Percentiles rank a stretch among this genome's conserved stretches.
phyloP scores from a whole-genome alignment of 176 grass and related monocot genomes.

The Poa annua region DNA sequence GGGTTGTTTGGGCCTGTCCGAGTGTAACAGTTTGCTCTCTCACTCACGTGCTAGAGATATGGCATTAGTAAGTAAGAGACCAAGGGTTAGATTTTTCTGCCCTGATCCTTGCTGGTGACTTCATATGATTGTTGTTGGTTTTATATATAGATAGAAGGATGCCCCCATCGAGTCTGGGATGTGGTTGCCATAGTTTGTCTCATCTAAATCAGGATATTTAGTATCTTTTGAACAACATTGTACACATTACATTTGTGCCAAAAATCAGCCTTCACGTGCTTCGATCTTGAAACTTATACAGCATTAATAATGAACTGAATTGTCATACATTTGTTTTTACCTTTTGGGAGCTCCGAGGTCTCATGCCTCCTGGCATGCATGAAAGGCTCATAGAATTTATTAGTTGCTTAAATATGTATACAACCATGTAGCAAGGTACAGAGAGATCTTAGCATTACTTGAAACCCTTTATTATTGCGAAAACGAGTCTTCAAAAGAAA shows the following conservation, averaged over 20 bases:
- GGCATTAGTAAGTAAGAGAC: neutral
- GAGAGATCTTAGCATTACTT: neutral
- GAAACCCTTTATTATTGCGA: neutral
- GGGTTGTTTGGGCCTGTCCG: neutral
- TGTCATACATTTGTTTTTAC: neutral
- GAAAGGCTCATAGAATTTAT: neutral
- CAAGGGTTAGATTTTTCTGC: neutral
- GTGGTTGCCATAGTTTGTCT: constrained; percentile 3
- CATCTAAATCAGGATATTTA: constrained; percentile 12
- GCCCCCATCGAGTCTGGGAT: neutral
- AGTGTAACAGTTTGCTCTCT: neutral
- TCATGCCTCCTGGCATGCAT: neutral
- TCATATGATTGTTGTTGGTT: neutral
- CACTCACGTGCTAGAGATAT: constrained; percentile 15
- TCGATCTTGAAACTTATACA: neutral
- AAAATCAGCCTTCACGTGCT: neutral
- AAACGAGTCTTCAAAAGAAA: neutral
- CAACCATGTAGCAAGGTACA: neutral
- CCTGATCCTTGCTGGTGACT: neutral
- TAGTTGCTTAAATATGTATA: neutral
- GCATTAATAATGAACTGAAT: neutral
- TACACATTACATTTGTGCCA: neutral
- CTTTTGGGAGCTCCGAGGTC: neutral
- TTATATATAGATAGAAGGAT: constrained; percentile 3
- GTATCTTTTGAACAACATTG: neutral